phyloP scores from a whole-genome alignment of 2,329 filamentous ascomycete species.

The Ambrosiella xylebori region DNA sequence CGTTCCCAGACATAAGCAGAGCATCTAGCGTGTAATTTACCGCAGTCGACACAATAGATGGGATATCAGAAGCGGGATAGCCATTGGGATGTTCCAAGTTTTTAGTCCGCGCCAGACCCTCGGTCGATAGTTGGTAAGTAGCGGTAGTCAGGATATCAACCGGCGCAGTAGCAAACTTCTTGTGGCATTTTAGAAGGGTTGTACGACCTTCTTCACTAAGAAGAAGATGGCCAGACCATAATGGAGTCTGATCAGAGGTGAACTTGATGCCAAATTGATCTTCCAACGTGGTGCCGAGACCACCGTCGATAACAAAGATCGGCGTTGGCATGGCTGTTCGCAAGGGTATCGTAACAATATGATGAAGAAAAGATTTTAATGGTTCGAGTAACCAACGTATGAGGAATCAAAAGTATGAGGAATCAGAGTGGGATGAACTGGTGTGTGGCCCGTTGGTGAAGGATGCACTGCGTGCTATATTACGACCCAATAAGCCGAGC shows the following conservation, averaged over 20 bases:
- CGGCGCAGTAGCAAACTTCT: slow-evolving; percentile 36
- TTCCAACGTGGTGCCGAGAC: slow-evolving; percentile 49
- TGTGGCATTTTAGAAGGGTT: slow-evolving; percentile 37
- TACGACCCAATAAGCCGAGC: too few species aligned
- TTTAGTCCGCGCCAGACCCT: slow-evolving; percentile 36
- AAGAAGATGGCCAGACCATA: slow-evolving; percentile 54
- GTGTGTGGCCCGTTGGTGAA: not conserved
- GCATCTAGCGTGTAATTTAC: not conserved
- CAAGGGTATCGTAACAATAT: not conserved
- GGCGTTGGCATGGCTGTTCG: not conserved
- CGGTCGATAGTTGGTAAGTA: slow-evolving; percentile 46
- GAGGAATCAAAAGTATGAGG: not conserved
- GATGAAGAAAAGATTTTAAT: not conserved
- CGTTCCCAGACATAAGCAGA: not conserved
- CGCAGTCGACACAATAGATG: not conserved
- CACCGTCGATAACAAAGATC: slow-evolving; percentile 44
- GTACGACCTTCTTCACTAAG: slow-evolving; percentile 26
- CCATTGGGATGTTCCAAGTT: slow-evolving; percentile 26
- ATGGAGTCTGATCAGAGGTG: slow-evolving; percentile 29
- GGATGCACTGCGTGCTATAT: not conserved
- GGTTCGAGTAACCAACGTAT: not conserved
- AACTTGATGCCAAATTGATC: slow-evolving; percentile 38
- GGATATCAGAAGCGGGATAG: slow-evolving; percentile 17
- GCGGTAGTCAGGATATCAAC: slow-evolving; percentile 48
- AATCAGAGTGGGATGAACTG: not conserved